Conservation (phyloP, 768 basidiomycete species). For the Mycena indigotica region DNA sequence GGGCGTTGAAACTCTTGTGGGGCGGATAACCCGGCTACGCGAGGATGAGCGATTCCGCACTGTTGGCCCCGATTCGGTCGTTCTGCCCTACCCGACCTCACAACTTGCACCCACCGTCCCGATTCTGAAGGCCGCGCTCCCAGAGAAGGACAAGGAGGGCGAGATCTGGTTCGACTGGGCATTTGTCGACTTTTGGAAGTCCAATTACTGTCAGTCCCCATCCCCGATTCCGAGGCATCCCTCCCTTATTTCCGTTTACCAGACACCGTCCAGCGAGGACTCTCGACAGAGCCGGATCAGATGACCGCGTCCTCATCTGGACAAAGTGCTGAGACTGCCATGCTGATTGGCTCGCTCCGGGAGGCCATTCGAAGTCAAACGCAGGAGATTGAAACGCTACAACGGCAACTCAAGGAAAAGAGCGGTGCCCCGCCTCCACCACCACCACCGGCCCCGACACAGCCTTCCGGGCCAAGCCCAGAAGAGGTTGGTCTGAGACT, state of each 20-base stretch:
- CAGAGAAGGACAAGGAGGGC: slow-evolving; percentile 58
- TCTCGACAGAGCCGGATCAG: slow-evolving; percentile 69
- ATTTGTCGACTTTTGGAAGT: slow-evolving; percentile 98
- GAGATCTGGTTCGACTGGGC: slow-evolving; percentile 99
- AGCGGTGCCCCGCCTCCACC: slow-evolving; percentile 18
- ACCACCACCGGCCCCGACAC: not conserved
- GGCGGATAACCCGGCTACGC: slow-evolving; percentile 81
- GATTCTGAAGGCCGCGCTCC: slow-evolving; percentile 29
- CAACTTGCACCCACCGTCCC: slow-evolving; percentile 33
- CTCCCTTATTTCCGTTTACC: slow-evolving; percentile 6
- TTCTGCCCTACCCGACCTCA: slow-evolving; percentile 58
- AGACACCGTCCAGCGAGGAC: slow-evolving; percentile 79
- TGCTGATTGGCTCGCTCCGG: slow-evolving; percentile 81
- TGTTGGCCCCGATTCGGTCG: slow-evolving; percentile 83
- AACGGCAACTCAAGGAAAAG: slow-evolving; percentile 56
- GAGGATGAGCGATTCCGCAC: slow-evolving; percentile 94
- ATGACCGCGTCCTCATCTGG: slow-evolving; percentile 57
- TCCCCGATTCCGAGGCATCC: slow-evolving; percentile 9
- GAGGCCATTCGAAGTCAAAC: slow-evolving; percentile 82
- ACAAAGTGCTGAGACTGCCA: slow-evolving; percentile 73
- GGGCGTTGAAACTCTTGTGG: slow-evolving; percentile 85
- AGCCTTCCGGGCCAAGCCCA: slow-evolving; percentile 12
- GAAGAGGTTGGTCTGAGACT: too few species aligned
- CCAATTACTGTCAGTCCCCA: slow-evolving; percentile 81
- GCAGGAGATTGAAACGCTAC: slow-evolving; percentile 73